A percentile compares a stretch with the other conserved stretches of the same genome.
Evolutionary conservation across 306 rosid genomes (phyloP).

Genomic region (Trifolium subterraneum): DNA sequence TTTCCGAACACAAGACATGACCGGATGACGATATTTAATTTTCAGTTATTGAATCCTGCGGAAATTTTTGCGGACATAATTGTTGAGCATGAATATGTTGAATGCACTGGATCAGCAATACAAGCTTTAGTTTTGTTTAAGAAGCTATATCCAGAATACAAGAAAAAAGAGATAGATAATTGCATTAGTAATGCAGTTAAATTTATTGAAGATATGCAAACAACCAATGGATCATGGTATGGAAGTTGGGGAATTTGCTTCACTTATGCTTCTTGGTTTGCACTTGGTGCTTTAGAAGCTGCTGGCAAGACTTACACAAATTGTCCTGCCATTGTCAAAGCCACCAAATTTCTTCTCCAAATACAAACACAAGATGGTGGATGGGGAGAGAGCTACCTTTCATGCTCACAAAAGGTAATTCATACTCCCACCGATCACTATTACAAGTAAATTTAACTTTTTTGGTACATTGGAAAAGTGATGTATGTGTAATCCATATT

Average conservation of each 20-base stretch:
- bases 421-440: too few species aligned
- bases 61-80: conserved; percentile 45
- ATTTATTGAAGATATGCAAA: conserved; percentile 50
- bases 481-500: too few species aligned
- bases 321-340: conserved; percentile 55
- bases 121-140: conserved; percentile 50
- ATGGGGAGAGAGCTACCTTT: conserved; percentile 76
- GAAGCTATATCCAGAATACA: conserved; percentile 50
- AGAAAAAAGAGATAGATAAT: conserved; percentile 49
- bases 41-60: conserved; percentile 49
- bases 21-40: too few species aligned
- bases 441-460: too few species aligned
- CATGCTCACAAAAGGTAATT: conserved; percentile 46
- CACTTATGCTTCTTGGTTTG: too few species aligned
- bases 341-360: conserved; percentile 51
- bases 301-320: conserved; percentile 37
- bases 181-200: conserved; percentile 43
- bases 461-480: too few species aligned
- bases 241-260: conserved; percentile 30
- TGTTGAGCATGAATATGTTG: conserved; percentile 54
- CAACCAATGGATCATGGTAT: conserved; percentile 55
- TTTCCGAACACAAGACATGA: too few species aligned
- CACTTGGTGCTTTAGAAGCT: too few species aligned
- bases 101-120: conserved; percentile 57
- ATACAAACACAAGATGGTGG: conserved; percentile 65